Evolutionary conservation across 2,329 filamentous ascomycete species (phyloP).

Genomic region (Cladosporium sp.): DNA sequence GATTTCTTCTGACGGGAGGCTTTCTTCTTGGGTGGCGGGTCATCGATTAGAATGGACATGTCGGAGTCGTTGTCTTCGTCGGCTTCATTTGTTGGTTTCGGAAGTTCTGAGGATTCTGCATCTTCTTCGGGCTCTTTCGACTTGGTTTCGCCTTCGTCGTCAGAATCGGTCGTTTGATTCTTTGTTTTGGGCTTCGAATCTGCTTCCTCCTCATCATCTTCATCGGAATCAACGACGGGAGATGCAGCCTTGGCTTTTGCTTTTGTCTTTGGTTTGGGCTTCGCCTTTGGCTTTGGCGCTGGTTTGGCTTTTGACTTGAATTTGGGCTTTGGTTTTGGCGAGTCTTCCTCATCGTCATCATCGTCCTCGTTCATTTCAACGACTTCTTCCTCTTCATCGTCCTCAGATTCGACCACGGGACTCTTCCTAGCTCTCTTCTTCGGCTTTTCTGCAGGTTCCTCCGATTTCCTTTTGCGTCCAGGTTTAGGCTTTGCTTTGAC

Average conservation of each 20-base stretch:
- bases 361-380: slow-evolving; percentile 6
- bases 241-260: background rate
- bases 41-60: slow-evolving; percentile 74
- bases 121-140: slow-evolving; percentile 1
- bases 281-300: slow-evolving; percentile 12
- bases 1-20: slow-evolving; percentile 35
- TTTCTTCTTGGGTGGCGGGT: slow-evolving; percentile 60
- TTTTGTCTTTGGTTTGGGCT: slow-evolving; percentile 10
- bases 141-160: slow-evolving; percentile 13
- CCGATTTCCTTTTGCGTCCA: slow-evolving; percentile 29
- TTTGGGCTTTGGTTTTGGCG: slow-evolving; percentile 12
- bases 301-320: slow-evolving; percentile 9
- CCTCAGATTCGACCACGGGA: slow-evolving; percentile 4
- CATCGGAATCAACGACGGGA: slow-evolving; percentile 8
- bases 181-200: slow-evolving; percentile 14
- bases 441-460: slow-evolving; percentile 22
- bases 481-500: slow-evolving; percentile 22
- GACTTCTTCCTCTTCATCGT: slow-evolving; percentile 1
- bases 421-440: slow-evolving; percentile 21
- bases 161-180: background rate
- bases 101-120: slow-evolving; percentile 11
- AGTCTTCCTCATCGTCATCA: slow-evolving; percentile 4
- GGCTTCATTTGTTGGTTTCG: slow-evolving; percentile 4
- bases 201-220: slow-evolving; percentile 18
- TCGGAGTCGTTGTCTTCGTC: slow-evolving; percentile 49